phyloP scores from a whole-genome alignment of 2,329 filamentous ascomycete genomes.

The Nigrospora osmanthi region DNA sequence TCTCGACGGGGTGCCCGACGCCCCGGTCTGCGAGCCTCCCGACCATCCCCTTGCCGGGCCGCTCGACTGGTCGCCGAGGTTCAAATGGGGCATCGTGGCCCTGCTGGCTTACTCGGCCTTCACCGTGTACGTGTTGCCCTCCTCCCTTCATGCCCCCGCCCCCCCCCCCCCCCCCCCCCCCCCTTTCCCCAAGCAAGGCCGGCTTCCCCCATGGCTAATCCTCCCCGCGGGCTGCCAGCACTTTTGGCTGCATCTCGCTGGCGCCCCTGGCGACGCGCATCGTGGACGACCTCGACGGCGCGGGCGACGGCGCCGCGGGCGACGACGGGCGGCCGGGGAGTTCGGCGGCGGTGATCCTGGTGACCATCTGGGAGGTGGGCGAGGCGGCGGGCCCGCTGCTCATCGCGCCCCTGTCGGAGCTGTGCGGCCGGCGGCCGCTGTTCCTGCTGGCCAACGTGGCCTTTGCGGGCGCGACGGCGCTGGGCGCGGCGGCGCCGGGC shows the following conservation, averaged over 20 bases:
- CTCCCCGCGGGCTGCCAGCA: conserved; percentile 24
- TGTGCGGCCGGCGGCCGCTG: conserved; percentile 46
- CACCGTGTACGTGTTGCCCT: conserved; percentile 34
- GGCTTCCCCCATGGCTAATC: neutral
- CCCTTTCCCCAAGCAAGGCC: neutral
- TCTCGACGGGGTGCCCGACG: conserved; percentile 17
- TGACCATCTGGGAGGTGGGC: conserved; percentile 65
- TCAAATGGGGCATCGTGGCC: conserved; percentile 44
- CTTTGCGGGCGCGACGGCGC: conserved; percentile 39
- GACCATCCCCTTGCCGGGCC: conserved; percentile 41
- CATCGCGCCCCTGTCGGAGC: conserved; percentile 55
- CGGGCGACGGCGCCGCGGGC: neutral
- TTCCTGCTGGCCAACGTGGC: conserved; percentile 44
- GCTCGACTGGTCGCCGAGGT: conserved; percentile 40
- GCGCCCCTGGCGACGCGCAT: conserved; percentile 46
- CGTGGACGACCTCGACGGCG: conserved; percentile 33
- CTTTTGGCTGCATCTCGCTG: conserved; percentile 48
- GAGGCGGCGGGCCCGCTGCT: conserved; percentile 52
- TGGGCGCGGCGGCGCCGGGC: conserved; percentile 36
- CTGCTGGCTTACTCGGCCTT: conserved; percentile 47
- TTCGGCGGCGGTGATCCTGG: conserved; percentile 49
- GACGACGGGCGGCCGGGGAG: conserved; percentile 22
- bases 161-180: too few relatives aligned
- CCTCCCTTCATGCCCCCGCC: neutral
- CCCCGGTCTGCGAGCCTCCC: conserved; percentile 7